Percentiles rank a stretch among this genome's conserved stretches.
Evolutionary conservation across 2,329 filamentous ascomycete genomes (phyloP).

Genomic region (Verticillium tricorpus): DNA sequence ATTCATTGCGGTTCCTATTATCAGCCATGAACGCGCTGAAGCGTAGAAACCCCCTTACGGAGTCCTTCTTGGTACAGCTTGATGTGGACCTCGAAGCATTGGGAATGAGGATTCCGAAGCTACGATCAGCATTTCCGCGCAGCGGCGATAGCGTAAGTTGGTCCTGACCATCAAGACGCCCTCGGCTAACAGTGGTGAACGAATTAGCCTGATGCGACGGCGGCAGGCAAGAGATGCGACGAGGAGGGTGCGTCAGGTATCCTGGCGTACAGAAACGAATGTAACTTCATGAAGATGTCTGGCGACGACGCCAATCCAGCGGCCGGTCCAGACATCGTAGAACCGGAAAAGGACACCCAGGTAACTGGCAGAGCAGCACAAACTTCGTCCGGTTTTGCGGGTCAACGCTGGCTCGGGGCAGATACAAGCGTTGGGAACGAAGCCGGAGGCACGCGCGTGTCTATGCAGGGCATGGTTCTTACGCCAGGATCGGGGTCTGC

Average conservation of each 20-base stretch:
- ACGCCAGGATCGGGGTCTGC: conserved; percentile 13
- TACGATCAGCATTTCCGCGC: conserved; percentile 51
- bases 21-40: conserved; percentile 88
- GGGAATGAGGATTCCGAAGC: conserved; percentile 55
- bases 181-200: not conserved
- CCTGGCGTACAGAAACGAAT: conserved; percentile 39
- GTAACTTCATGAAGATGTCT: conserved; percentile 33
- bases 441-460: conserved; percentile 8
- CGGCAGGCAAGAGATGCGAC: not conserved
- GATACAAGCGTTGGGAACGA: conserved; percentile 27
- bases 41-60: conserved; percentile 81
- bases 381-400: conserved; percentile 21
- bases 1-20: conserved; percentile 85
- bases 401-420: conserved; percentile 31
- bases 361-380: conserved; percentile 11
- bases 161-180: not conserved
- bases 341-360: conserved; percentile 28
- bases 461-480: conserved; percentile 7
- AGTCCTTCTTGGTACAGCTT: conserved; percentile 90
- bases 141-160: conserved; percentile 45
- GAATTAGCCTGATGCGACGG: not conserved
- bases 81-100: conserved; percentile 84
- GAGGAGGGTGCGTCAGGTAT: conserved; percentile 27
- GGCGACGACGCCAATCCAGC: conserved; percentile 36
- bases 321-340: conserved; percentile 32